Conservation (phyloP, 2,329 filamentous ascomycete genomes). For the Leptographium wingfieldii region DNA sequence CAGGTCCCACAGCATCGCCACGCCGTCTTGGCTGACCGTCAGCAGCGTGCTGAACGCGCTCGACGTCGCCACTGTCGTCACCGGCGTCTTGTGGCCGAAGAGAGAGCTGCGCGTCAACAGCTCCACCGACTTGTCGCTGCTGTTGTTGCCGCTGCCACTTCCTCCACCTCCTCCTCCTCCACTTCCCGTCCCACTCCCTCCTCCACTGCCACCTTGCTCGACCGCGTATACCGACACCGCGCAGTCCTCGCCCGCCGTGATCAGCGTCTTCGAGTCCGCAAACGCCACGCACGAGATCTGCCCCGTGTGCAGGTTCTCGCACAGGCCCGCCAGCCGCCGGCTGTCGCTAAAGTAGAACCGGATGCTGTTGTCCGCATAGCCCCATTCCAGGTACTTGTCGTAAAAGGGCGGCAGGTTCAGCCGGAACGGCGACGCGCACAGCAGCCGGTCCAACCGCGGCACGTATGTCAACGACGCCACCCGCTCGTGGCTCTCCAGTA, state of each 20-base stretch:
- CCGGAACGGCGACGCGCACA: constrained; percentile 73
- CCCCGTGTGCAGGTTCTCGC: constrained; percentile 86
- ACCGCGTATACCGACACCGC: constrained; percentile 78
- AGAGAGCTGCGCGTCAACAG: constrained; percentile 66
- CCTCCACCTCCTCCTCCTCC: constrained; percentile 40
- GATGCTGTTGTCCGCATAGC: constrained; percentile 83
- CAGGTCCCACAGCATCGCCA: constrained; percentile 79
- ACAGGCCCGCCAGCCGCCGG: constrained; percentile 72
- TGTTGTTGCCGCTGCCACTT: background rate
- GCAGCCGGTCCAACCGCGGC: constrained; percentile 64
- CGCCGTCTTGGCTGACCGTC: constrained; percentile 69
- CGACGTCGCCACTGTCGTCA: constrained; percentile 72
- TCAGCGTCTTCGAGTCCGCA: constrained; percentile 77
- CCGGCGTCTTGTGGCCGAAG: constrained; percentile 79
- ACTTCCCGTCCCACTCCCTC: background rate
- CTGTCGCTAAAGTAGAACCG: constrained; percentile 81
- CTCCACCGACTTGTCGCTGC: constrained; percentile 56
- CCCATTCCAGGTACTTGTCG: constrained; percentile 92
- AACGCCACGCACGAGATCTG: constrained; percentile 76
- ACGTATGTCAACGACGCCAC: constrained; percentile 71
- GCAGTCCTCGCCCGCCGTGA: constrained; percentile 87
- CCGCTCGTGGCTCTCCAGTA: constrained; percentile 59
- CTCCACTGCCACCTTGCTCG: constrained; percentile 41
- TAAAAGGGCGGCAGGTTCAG: constrained; percentile 77
- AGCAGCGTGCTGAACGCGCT: constrained; percentile 81